Base-by-base conservation (phyloP, 768 basidiomycete species). In the Kwoniella sp. region DNA sequence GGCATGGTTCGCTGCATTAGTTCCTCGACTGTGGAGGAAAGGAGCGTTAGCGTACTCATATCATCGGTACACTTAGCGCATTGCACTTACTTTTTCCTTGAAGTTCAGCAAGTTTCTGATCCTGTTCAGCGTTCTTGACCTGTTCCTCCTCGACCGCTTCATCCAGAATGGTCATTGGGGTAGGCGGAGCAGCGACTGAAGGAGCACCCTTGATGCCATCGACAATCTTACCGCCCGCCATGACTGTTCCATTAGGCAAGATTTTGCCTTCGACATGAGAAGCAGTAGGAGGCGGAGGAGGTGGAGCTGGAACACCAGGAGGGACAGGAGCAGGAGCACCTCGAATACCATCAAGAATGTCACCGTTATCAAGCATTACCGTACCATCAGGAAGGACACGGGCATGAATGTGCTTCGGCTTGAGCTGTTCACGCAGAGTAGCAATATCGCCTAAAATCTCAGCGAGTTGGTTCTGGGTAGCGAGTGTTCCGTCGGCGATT, bases 381-480 rank as follows among this genome's bases (percentile, higher is more conserved):
- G 66, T 64, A 33, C 77, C 77, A 58, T 73, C 73, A 29, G 76
- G 73, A 24, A 74, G 55, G 24, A 77, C 73, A 51, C 66, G 71
- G 33, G 70, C 76, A n/a, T 58, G 55, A 30, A 77, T 65, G 40
- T 71, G 73, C 62, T 69, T 71, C 44, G 76, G 74, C 54, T 70
- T 68, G 47, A 80, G 63, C 46, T 76, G 70, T 49, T 71, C 62
- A 22, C 79, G 64, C 9, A 80, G 70, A 27, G 60, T 44, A 21
- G 67, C 76, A 37, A 80, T 72, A 47, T 80, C 74, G 29, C 64
- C 72, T 40, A 78, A 68, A n/a, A 80, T 73, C 7, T 70, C 65
- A 26, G 67, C 69, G 1, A 80, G 64, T 51, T 78, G 75, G 33
- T 66, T 44, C 17, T 73, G 56, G 5, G 67, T 62, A 1, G 67